Base-by-base conservation (phyloP, 768 basidiomycete genomes). In the Boletus reticuloceps region DNA sequence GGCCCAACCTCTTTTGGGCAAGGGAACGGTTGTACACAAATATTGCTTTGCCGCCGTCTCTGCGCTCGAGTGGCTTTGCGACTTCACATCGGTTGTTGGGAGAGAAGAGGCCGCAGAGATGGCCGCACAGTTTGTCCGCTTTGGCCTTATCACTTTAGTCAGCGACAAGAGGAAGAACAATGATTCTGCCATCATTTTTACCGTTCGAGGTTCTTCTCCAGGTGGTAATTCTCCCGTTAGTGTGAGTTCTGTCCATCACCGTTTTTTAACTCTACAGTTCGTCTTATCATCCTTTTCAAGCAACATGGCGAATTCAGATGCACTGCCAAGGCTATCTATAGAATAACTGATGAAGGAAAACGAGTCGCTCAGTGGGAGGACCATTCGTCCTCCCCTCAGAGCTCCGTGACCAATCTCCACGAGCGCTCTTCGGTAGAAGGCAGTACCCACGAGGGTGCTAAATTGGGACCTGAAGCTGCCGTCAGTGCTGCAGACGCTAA, bases 41-140 rank as follows among this genome's bases (percentile, higher is more conserved):
- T 78, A 84, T 66, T 91, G 91, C 64, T 98, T 99, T 69, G 76
- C 85, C 29, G 94, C 97, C 22, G 84, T 92, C 50, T 82, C 82
- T 43, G 94, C 91, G 0, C 78, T 98, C 52, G 95, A 98, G 72
- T 99, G 97, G 97, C 83, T 99, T 39, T 90, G 92, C 68, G 97
- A 99, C 71, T 97, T 94, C 64, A 94, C 97, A 0, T 97, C 95
- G 1, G 92, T 95, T 34, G 92, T 94, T 34, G 94, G 94, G 22
- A 79, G 92, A 50, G 97, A 99, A 66, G 97, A 98, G 71, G 95
- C 94, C 0, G 92, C 94, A 12, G 97, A 99, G 77, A 90, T 98
- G 84, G 89, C 92, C 3, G 97, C 95, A 5, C 97, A 98, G 69
- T 98, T 98, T 64, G 94, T 98, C 44, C 86, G 97, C 50, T 97